Evolutionary conservation across 768 basidiomycete species (phyloP).

Genomic region (Thelephora ganbajun): DNA sequence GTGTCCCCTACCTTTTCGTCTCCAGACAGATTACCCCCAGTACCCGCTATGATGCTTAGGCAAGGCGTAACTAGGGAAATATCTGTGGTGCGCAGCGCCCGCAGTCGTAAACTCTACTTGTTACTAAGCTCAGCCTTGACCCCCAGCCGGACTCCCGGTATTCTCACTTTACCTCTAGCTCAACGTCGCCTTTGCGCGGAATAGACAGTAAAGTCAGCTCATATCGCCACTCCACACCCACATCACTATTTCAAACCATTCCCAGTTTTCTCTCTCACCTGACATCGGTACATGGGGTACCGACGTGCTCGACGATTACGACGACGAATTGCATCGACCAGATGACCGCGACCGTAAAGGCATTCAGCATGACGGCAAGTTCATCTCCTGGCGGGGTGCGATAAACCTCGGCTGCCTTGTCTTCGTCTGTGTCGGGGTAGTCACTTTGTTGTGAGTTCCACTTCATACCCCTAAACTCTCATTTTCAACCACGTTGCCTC

Average conservation of each 20-base stretch:
- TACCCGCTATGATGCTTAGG: neutral
- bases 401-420: conserved; percentile 27
- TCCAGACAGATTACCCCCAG: neutral
- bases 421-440: conserved; percentile 17
- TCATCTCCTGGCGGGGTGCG: conserved; percentile 24
- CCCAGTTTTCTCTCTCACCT: conserved; percentile 22
- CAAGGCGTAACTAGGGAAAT: neutral
- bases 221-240: neutral
- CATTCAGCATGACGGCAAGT: conserved; percentile 21
- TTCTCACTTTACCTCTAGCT: neutral
- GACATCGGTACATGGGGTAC: conserved; percentile 24
- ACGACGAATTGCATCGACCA: conserved; percentile 25
- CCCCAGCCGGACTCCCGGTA: neutral
- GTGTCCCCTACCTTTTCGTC: no score
- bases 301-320: conserved; percentile 14
- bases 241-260: neutral
- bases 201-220: neutral
- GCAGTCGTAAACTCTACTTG: neutral
- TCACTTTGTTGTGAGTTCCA: conserved; percentile 17
- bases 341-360: conserved; percentile 10
- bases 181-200: neutral
- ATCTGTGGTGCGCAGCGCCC: neutral
- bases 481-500: neutral
- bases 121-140: neutral
- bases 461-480: neutral